Evolutionary conservation across 2,329 filamentous ascomycete genomes (phyloP).

Genomic region (Thelonectria discophora): DNA sequence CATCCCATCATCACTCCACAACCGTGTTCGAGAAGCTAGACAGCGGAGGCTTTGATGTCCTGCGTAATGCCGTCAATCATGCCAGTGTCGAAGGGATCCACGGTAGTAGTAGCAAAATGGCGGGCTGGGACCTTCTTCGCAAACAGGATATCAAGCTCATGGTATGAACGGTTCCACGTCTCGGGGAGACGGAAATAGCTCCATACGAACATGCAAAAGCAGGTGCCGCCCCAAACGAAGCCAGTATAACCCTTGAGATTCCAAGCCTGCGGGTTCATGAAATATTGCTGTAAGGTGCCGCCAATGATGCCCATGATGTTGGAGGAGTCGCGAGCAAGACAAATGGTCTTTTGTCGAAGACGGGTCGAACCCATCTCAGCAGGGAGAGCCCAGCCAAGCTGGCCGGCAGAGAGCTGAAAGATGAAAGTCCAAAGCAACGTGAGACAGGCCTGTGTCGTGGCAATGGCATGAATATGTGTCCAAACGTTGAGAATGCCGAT

Average conservation of each 20-base stretch:
- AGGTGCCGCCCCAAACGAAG: constrained; percentile 42
- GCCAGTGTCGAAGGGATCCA: constrained; percentile 17
- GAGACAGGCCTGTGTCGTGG: constrained; percentile 48
- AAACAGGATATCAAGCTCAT: constrained; percentile 25
- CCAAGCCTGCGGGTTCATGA: constrained; percentile 49
- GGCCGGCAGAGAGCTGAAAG: constrained; percentile 51
- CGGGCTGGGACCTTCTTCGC: constrained; percentile 14
- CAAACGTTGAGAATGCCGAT: constrained; percentile 53
- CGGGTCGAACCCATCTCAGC: constrained; percentile 46
- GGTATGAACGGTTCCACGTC: constrained; percentile 41
- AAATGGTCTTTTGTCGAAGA: constrained; percentile 46
- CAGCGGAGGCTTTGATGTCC: not conserved
- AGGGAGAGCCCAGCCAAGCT: constrained; percentile 47
- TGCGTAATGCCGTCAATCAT: constrained; percentile 4
- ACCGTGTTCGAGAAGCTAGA: not conserved
- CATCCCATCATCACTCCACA: no score
- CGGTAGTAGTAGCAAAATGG: constrained; percentile 7
- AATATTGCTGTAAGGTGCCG: constrained; percentile 43
- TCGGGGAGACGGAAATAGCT: constrained; percentile 61
- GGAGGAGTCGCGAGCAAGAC: constrained; percentile 42
- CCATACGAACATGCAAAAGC: constrained; percentile 42
- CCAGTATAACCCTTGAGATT: constrained; percentile 54
- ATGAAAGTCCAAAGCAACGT: constrained; percentile 47
- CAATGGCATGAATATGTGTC: constrained; percentile 33
- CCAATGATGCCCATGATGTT: constrained; percentile 33